Base-by-base conservation (phyloP, 331 rosid species). In the Prunus yedoensis region DNA sequence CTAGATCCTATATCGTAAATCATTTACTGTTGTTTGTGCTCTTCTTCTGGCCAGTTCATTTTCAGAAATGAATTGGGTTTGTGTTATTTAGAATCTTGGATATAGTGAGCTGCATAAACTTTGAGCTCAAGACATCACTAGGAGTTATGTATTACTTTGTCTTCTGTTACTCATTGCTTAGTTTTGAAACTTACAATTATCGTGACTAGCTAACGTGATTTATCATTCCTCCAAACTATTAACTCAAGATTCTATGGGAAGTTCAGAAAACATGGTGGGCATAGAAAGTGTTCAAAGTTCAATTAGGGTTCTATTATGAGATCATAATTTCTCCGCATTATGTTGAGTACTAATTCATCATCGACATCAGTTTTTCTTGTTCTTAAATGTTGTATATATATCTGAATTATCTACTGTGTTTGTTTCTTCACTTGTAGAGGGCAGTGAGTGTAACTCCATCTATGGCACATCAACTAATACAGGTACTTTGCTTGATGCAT, bases 391-490 rank as follows among this genome's bases (percentile, higher is more conserved):
- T 49, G n/a, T 30, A 35, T 30, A 27, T 30, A 61, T 52, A 81
- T 72, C 27, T 73, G 69, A 71, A 47, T 52, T 62, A 79, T 65
- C 23, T 53, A 20, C 71, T 43, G 70, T 45, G 66, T 25, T 49
- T 60, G 1, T 70, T 77, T n/a, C 79, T 38, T 67, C 71, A 45
- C 41, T 10, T 86, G 89, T 59, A 91, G 98, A 88, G 94, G 75
- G 97, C 97, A 52, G 89, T 94, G 80, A 91, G 82, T 73, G 75
- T 94, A 70, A 94, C 94, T 68, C 97, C 97, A 25, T 50, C 70
- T 11, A 89, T 91, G 87, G 97, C 98, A 17, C 81, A 88, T 77
- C 81, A 90, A 66, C 77, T 91, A 61, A 88, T 94, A 83, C 92
- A 89, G 97, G 97, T 89, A 82, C 41, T 38, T 71, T 38, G 23